phyloP scores from a whole-genome alignment of 176 grass and related monocot species.

The bread wheat (Triticum aestivum) region DNA sequence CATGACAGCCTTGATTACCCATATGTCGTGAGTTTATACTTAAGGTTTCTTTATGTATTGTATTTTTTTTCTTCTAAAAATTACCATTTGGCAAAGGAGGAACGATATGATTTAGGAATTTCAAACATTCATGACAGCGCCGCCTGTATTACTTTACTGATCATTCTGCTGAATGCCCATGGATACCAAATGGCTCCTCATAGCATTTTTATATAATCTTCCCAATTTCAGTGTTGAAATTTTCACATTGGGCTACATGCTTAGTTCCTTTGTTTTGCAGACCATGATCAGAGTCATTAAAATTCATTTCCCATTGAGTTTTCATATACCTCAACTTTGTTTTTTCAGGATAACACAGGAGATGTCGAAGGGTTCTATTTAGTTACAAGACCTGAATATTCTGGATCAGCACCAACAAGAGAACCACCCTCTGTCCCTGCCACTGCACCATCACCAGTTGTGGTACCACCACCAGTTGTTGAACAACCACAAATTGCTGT shows the following conservation, averaged over 20 bases:
- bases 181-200: neutral
- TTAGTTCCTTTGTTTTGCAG: neutral
- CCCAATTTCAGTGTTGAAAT: neutral
- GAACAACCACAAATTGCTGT: constrained; percentile 46
- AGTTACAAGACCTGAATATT: constrained; percentile 81
- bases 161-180: neutral
- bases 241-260: neutral
- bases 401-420: constrained; percentile 73
- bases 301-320: neutral
- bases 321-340: constrained; percentile 32
- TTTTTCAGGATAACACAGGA: constrained; percentile 69
- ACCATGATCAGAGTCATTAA: neutral
- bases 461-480: constrained; percentile 44
- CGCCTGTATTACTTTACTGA: constrained; percentile 7
- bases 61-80: neutral
- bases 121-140: neutral
- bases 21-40: constrained; percentile 58
- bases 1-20: constrained; percentile 98
- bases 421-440: constrained; percentile 75
- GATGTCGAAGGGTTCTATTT: constrained; percentile 85
- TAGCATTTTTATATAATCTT: neutral
- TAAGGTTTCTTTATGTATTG: neutral
- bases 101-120: neutral
- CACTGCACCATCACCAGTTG: constrained; percentile 40
- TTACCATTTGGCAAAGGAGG: neutral